Evolutionary conservation across 805 yeast genomes (phyloP).

Genomic region (Yamadazyma takamatsuzukensis): DNA sequence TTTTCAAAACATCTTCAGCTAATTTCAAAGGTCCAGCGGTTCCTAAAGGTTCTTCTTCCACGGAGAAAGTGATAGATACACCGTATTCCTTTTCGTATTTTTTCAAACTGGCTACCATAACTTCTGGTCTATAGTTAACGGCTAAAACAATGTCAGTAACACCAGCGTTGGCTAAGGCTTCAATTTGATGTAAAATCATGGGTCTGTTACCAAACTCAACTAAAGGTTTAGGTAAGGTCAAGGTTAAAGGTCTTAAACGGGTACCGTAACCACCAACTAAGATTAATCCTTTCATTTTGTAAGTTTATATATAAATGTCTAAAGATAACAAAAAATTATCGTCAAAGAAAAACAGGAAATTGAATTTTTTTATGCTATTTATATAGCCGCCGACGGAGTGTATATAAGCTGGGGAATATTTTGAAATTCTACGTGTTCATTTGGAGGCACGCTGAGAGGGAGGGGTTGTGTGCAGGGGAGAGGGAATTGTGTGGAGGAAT

Average conservation of each 20-base stretch:
- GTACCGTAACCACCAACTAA: constrained; percentile 99
- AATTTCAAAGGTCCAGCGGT: constrained; percentile 99
- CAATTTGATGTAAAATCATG: constrained; percentile 97
- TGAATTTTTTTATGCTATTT: too few relatives aligned
- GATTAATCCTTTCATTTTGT: constrained; percentile 87
- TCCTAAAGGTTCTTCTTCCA: constrained; percentile 98
- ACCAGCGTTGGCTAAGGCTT: constrained; percentile 96
- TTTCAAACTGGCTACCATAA: constrained; percentile 92
- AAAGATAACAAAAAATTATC: too few relatives aligned
- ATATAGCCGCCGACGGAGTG: too few relatives aligned
- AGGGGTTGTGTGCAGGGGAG: too few relatives aligned
- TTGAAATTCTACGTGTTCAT: too few relatives aligned
- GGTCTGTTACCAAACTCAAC: constrained; percentile 99
- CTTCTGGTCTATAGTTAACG: constrained; percentile 99
- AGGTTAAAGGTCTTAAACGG: constrained; percentile 96
- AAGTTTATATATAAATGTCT: constrained; percentile 1
- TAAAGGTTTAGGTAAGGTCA: constrained; percentile 93
- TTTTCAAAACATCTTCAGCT: constrained; percentile 89
- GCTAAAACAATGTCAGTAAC: constrained; percentile 98
- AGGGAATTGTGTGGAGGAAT: too few relatives aligned
- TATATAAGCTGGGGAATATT: too few relatives aligned
- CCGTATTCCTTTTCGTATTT: constrained; percentile 94
- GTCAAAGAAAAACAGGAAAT: too few relatives aligned
- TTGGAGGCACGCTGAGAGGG: too few relatives aligned
- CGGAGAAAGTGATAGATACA: constrained; percentile 92